A percentile compares a stretch with the other conserved stretches of the same genome.
These are phyloP conservation scores for Phanerochaete carnosa DNA, from an alignment of 768 basidiomycete genomes.

Conservation along the genomic window DNA sequence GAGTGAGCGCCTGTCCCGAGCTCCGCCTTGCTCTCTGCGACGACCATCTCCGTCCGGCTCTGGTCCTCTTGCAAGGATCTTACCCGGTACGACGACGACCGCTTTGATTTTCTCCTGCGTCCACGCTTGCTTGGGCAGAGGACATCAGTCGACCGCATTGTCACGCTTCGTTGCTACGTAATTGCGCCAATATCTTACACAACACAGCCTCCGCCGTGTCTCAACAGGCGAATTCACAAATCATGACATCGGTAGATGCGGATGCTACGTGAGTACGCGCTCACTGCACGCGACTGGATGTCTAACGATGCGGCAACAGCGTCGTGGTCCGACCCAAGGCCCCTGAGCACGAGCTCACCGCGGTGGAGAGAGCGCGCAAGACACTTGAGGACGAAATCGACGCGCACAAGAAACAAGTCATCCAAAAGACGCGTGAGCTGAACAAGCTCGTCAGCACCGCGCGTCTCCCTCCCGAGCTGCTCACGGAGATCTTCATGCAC, in stretches of 20 bases:
- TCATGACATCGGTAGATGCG: not conserved
- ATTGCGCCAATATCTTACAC: not conserved
- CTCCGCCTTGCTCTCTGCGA: not conserved
- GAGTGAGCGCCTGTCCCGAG: not conserved
- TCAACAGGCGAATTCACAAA: not conserved
- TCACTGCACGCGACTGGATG: not conserved
- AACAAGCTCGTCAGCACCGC: constrained; percentile 1
- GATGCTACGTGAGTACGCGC: not conserved
- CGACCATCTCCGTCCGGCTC: not conserved
- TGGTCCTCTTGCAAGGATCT: not conserved
- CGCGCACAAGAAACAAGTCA: not conserved
- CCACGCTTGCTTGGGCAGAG: too few relatives aligned
- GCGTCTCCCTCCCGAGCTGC: constrained; percentile 5
- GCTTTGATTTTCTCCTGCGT: too few relatives aligned
- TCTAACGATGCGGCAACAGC: not conserved
- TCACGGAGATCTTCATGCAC: constrained; percentile 9
- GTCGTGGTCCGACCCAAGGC: not conserved
- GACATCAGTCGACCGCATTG: not conserved
- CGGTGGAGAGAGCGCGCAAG: not conserved
- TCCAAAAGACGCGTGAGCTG: not conserved
- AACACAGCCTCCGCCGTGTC: not conserved
- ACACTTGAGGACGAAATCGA: not conserved
- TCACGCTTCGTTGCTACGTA: not conserved
- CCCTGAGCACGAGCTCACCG: not conserved
- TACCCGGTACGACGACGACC: not conserved